Evolutionary conservation across 2,329 filamentous ascomycete species (phyloP), one percentile per base, ranked within the genome.

Genomic region (Magnaporthiopsis poae): DNA sequence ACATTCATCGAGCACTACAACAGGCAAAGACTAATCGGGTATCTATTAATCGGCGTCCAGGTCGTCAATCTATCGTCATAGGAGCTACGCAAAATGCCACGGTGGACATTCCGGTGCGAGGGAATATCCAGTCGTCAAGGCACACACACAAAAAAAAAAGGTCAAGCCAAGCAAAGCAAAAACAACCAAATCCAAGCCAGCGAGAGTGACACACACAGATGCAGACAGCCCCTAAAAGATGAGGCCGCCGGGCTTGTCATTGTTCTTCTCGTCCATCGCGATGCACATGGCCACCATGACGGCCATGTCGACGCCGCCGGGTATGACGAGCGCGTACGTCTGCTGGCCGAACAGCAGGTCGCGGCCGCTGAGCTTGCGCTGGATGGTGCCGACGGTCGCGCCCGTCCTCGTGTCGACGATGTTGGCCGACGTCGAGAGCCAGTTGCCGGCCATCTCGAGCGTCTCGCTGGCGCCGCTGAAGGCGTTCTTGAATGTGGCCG

Each of bases 261-360:
- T 84, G 67, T 88, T 84, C 77, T 82, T 83, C 80, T 90, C 87
- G 69, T 90, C 88, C 68, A 90, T 77, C 68, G 84, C 86, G 65
- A 91, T 86, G 72, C 87, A 90, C 71, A 90, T 78, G 13, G 88
- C 88, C 0, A 81, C 85, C 69, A 90, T 83, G 62, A 90, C 72
- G 4, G 86, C 83, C 75, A 89, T 81, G 71, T 91, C 88, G 8
- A 89, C 84, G 21, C 84, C 84, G 0, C 88, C 86, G 1, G 87
- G 87, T 7, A 90, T 81, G 0, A 80, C 80, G 5, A 91, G 80
- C 1, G 80, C 82, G 70, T 91, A 91, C 4, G 86, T 88, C 76
- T 90, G 86, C 76, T 88, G 81, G 12, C 81, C 84, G 60, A 82
- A 83, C 31, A 89, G 73, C 1, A 88, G 72, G 71, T 90, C 81